These are phyloP conservation scores for Silene noctiflora DNA, from an alignment of 179 eudicot genomes.

Conservation along the genomic window DNA sequence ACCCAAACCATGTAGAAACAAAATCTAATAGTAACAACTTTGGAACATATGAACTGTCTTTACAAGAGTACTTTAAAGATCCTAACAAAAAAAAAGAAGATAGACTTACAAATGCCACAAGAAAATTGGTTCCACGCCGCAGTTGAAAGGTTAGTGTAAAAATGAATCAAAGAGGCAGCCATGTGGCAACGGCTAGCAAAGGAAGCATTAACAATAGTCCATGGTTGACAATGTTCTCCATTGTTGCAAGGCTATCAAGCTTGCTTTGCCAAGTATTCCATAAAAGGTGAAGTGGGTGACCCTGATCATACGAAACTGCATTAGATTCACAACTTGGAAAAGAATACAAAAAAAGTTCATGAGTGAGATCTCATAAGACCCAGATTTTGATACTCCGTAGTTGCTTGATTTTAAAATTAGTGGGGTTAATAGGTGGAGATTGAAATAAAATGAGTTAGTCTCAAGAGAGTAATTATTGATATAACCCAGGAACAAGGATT, in stretches of 20 bases:
- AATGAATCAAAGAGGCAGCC: conserved; percentile 45
- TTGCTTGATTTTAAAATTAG: too few species aligned
- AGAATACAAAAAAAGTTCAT: too few species aligned
- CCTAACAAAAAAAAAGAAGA: neutral
- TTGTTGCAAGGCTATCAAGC: conserved; percentile 41
- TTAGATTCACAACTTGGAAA: conserved; percentile 3
- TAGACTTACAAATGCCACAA: neutral
- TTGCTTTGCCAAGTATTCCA: conserved; percentile 43
- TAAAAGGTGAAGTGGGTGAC: conserved; percentile 49
- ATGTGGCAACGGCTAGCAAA: conserved; percentile 54
- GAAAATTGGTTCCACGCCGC: neutral
- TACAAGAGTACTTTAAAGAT: neutral
- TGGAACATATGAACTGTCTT: too few species aligned
- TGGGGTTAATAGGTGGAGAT: neutral
- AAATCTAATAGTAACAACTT: too few species aligned
- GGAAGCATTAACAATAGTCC: conserved; percentile 61
- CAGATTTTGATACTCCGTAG: too few species aligned
- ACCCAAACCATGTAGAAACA: too few species aligned
- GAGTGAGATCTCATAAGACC: too few species aligned
- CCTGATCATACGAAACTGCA: conserved; percentile 36
- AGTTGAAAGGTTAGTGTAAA: neutral
- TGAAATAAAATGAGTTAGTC: neutral
- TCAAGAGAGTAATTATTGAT: too few species aligned
- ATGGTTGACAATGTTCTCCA: conserved; percentile 53
- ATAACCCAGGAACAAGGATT: neutral